Conservation (phyloP, 1,284 basidiomycete genomes). For the Dichomitus squalens region DNA sequence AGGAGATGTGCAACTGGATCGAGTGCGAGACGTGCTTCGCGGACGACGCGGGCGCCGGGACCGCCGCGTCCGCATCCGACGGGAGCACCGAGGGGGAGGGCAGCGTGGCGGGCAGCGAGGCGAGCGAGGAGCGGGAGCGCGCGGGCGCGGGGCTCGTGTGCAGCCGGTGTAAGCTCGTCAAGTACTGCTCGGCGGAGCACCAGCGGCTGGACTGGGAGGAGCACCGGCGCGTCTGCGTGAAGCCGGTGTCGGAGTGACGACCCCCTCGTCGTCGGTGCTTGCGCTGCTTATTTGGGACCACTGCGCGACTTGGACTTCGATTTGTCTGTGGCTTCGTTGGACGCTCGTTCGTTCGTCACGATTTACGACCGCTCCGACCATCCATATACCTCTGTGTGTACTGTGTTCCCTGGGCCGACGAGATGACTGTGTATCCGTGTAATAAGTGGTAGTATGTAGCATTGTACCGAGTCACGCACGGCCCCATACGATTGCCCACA, state of each 20-base stretch:
- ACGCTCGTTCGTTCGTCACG: neutral
- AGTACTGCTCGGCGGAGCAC: constrained; percentile 71
- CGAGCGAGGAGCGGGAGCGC: constrained; percentile 23
- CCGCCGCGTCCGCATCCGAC: constrained; percentile 4
- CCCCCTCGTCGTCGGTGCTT: neutral
- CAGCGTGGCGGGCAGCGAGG: constrained; percentile 51
- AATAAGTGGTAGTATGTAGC: neutral
- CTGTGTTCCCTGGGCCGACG: constrained; percentile 1
- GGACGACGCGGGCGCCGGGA: constrained; percentile 38
- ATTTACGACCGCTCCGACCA: neutral
- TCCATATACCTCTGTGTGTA: neutral
- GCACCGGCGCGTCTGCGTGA: constrained; percentile 65
- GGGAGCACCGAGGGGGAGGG: constrained; percentile 50
- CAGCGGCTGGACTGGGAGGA: constrained; percentile 75
- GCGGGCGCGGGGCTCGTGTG: constrained; percentile 53
- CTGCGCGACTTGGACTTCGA: neutral
- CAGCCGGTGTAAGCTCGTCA: constrained; percentile 74
- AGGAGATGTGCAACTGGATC: constrained; percentile 79
- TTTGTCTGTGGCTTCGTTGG: neutral
- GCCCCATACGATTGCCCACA: neutral
- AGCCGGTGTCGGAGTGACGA: constrained; percentile 32
- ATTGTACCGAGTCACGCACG: constrained; percentile 2
- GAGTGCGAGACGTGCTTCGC: constrained; percentile 65
- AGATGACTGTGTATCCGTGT: constrained; percentile 10
- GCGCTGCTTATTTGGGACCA: neutral